Evolutionary conservation across 2,329 filamentous ascomycete species (phyloP), one percentile per base, ranked within the genome.

Genomic region (Balansia obtecta): DNA sequence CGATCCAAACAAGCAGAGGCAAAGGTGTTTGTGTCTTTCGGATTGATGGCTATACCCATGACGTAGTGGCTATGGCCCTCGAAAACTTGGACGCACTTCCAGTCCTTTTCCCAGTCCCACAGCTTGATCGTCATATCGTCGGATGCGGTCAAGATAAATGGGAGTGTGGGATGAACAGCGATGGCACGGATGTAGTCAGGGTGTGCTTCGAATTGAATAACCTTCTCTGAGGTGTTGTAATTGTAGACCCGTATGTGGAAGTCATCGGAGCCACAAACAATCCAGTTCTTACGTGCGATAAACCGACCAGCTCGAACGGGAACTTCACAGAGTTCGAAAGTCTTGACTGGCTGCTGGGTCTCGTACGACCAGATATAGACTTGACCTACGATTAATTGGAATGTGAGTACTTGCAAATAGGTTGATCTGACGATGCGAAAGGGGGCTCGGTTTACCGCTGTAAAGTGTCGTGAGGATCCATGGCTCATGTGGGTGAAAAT

Each of bases 301-400:
- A 98, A 98, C 60, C 93, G 87, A 63, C 93, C 93, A 55, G 93
- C 93, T 69, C 93, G 86, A 52, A 98, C 91, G 57, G 93, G 93
- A 47, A 98, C 93, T 76, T 98, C 93, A 65, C 91, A 96, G 58
- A 97, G 83, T 73, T 98, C 93, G 69, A 98, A 98, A 4, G 91
- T 96, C 77, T 97, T 97, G 71, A 98, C 88, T 56, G 97, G 90
- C 56, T 90, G 86, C 68, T 95, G 89, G 48, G 89, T 94, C 71
- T 95, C 91, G 70, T 95, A 95, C 34, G 91, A 96, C 90, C 93
- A 97, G 66, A 98, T 97, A 74, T 97, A 94, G 66, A 95, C 93
- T 75, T 97, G 91, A 68, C 93, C 88, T 89, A 54, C 46, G 16
- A n/a, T 15, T 3, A 33, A 45, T 9, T 7, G 1, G 2, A n/a